Evolutionary conservation across 257 asterid species (phyloP).

Genomic region (Scutellaria minor): DNA sequence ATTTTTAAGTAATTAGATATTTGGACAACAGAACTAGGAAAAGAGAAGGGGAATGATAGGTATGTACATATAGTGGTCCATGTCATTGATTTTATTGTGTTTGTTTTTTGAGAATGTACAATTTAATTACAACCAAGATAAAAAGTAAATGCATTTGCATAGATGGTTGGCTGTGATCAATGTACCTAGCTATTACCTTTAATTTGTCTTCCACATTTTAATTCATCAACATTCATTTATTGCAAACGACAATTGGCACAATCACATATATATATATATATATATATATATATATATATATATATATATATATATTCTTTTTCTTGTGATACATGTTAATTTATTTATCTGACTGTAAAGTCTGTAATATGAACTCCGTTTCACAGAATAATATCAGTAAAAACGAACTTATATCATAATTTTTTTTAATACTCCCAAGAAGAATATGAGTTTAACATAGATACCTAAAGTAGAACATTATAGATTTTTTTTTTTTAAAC

Average conservation of each 20-base stretch:
- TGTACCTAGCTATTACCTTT: background rate
- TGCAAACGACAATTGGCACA: background rate
- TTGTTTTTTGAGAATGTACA: constrained; percentile 6
- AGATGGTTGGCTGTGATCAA: constrained; percentile 26
- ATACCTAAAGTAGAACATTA: too few species aligned
- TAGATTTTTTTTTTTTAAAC: too few species aligned
- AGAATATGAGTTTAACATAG: too few species aligned
- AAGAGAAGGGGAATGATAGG: constrained; percentile 23
- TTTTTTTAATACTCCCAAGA: too few species aligned
- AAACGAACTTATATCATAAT: too few species aligned
- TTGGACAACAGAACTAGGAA: background rate
- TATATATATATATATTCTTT: too few species aligned
- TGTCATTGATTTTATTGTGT: constrained; percentile 21
- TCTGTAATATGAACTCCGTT: too few species aligned
- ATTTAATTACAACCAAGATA: constrained; percentile 10
- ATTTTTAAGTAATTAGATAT: background rate
- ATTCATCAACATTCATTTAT: constrained; percentile 18
- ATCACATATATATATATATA: background rate
- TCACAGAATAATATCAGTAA: too few species aligned
- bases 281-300: too few species aligned
- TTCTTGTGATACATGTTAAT: too few species aligned
- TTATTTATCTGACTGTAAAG: too few species aligned
- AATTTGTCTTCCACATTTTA: constrained; percentile 20
- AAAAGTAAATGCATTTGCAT: constrained; percentile 14
- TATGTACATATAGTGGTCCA: constrained; percentile 34